Percentiles rank a stretch among this genome's conserved stretches.
These are phyloP conservation scores for Yarrowia alimentaria DNA, from an alignment of 805 yeast species.

Conservation along the genomic window DNA sequence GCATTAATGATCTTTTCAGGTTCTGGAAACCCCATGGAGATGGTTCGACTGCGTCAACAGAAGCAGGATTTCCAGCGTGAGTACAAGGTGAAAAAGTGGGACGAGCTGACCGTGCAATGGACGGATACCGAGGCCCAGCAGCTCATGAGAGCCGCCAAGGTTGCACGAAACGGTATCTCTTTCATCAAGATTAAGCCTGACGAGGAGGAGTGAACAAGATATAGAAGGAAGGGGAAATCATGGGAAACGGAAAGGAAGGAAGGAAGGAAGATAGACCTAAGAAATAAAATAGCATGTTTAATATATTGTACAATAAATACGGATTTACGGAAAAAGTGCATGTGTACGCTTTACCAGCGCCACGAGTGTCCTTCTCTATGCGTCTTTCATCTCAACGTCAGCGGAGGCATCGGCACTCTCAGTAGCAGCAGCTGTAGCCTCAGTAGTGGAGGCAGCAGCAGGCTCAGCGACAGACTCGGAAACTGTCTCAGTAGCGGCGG, in stretches of 20 bases:
- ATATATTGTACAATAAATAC: conserved; percentile 27
- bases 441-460: not conserved
- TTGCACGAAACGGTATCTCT: conserved; percentile 61
- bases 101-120: conserved; percentile 52
- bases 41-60: conserved; percentile 45
- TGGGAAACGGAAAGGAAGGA: not conserved
- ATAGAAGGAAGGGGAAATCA: not conserved
- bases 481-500: no score
- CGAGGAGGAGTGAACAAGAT: not conserved
- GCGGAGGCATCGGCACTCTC: conserved; percentile 22
- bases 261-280: conserved; percentile 11
- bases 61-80: conserved; percentile 47
- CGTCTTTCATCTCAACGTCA: conserved; percentile 30
- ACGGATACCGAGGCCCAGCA: conserved; percentile 48
- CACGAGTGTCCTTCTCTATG: no score
- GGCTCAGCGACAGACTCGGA: no score
- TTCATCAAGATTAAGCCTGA: conserved; percentile 50
- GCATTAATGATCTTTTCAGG: conserved; percentile 62
- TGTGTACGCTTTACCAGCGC: no score
- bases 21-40: conserved; percentile 55
- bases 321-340: no score
- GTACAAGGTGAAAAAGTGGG: conserved; percentile 47
- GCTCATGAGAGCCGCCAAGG: conserved; percentile 47
- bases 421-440: not conserved
- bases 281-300: conserved; percentile 6